Conservation (phyloP, 2,329 filamentous ascomycete species). For the Xylariaceae sp. region DNA sequence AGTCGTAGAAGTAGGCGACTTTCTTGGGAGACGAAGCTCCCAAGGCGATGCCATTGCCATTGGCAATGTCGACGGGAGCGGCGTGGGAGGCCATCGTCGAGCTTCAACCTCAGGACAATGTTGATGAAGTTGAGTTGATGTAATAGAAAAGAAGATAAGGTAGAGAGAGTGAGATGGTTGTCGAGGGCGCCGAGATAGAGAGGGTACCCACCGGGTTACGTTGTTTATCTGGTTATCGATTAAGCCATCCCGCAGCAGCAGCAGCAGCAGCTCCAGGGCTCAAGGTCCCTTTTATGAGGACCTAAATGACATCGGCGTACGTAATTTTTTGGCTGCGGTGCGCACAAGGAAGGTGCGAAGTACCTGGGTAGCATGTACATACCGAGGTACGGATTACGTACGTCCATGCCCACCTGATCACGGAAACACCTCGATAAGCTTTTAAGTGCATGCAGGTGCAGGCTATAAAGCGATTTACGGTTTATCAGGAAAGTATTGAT, state of each 20-base stretch:
- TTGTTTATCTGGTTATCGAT: neutral
- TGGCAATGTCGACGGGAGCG: constrained; percentile 49
- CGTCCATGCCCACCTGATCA: neutral
- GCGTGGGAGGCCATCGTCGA: constrained; percentile 42
- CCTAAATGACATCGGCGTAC: neutral
- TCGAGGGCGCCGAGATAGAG: neutral
- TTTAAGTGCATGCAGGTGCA: no score
- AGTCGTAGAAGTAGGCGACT: constrained; percentile 97
- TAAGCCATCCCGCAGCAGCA: neutral
- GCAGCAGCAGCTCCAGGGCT: neutral
- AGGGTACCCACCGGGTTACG: neutral
- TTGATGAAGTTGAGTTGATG: neutral
- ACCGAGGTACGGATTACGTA: neutral
- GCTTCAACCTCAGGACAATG: neutral
- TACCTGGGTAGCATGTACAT: neutral
- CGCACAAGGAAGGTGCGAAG: neutral
- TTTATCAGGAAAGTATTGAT: no score
- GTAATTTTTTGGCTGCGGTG: neutral
- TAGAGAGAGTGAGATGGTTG: neutral
- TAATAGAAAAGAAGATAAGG: neutral
- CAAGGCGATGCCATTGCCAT: constrained; percentile 46
- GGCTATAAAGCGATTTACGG: no score
- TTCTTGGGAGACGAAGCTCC: constrained; percentile 58
- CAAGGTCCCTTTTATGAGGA: neutral
- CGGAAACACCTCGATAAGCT: no score